Conservation (phyloP, 441 rosid species). For the Populus hybrid region DNA sequence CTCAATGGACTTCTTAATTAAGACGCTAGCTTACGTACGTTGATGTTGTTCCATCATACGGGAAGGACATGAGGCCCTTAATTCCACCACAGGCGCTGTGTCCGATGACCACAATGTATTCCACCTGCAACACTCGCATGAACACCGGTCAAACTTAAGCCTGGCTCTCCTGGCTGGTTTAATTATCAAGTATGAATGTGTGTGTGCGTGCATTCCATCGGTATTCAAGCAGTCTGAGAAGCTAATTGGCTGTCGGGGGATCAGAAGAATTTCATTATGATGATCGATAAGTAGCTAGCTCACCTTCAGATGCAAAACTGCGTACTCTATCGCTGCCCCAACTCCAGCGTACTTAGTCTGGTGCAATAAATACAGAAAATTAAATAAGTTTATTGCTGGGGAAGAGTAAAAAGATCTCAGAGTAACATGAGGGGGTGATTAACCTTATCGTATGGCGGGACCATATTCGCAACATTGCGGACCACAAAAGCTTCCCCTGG, state of each 20-base stretch:
- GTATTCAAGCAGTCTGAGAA: no score
- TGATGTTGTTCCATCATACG: constrained; percentile 66
- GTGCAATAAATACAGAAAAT: neutral
- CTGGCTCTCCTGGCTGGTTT: no score
- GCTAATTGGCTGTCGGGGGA: no score
- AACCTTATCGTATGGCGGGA: constrained; percentile 85
- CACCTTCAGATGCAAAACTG: constrained; percentile 96
- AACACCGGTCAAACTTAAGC: no score
- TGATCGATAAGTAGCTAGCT: neutral
- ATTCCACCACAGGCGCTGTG: constrained; percentile 98
- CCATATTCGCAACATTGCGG: constrained; percentile 93
- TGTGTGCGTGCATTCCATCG: no score
- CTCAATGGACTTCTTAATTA: neutral
- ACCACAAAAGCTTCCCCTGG: constrained; percentile 98
- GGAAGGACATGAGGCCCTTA: constrained; percentile 95
- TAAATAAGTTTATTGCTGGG: no score
- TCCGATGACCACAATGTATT: constrained; percentile 84
- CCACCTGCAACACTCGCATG: constrained; percentile 42
- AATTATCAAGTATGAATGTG: no score
- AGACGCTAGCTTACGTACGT: constrained; percentile 44
- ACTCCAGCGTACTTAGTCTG: constrained; percentile 66
- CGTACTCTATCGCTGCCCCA: constrained; percentile 93
- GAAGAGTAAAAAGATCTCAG: no score
- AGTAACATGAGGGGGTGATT: no score
- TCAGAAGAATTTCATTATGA: no score